A percentile compares a stretch with the other conserved stretches of the same genome.
phyloP scores from a whole-genome alignment of 352 stramenopile genomes.

The Globisporangium acanthophoron region DNA sequence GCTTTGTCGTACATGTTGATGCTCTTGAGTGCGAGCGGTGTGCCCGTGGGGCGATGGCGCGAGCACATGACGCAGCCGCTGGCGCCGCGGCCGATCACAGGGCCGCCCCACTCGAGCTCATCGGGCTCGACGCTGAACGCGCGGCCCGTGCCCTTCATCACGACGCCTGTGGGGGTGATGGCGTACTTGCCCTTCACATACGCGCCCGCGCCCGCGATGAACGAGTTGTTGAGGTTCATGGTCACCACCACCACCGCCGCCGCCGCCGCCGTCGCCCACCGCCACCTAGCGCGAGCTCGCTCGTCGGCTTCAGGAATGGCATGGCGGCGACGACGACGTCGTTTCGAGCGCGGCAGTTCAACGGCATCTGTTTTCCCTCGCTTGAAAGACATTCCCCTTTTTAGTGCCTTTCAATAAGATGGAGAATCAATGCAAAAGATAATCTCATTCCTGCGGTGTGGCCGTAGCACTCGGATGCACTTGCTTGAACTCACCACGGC shows the following conservation, averaged over 20 bases:
- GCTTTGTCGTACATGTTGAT: slow-evolving; percentile 87
- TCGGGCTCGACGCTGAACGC: slow-evolving; percentile 73
- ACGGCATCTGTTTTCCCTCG: neutral
- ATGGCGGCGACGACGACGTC: too few relatives aligned
- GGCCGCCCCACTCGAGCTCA: slow-evolving; percentile 70
- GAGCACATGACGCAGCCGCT: slow-evolving; percentile 70
- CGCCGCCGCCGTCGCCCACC: too few relatives aligned
- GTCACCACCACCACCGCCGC: slow-evolving; percentile 16
- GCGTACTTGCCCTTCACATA: slow-evolving; percentile 82
- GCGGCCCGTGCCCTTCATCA: slow-evolving; percentile 76
- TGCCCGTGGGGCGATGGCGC: slow-evolving; percentile 63
- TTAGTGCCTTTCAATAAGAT: neutral
- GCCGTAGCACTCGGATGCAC: neutral
- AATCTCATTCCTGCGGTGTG: neutral
- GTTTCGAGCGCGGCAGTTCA: neutral
- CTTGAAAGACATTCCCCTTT: too few relatives aligned
- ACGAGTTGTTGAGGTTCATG: slow-evolving; percentile 73
- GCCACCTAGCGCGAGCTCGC: too few relatives aligned
- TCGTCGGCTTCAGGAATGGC: too few relatives aligned
- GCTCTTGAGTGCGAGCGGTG: slow-evolving; percentile 80
- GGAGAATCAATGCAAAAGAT: neutral
- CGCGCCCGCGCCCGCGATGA: slow-evolving; percentile 53
- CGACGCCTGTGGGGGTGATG: slow-evolving; percentile 71
- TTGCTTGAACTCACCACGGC: neutral
- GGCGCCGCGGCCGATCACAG: slow-evolving; percentile 67